These are phyloP conservation scores for Fusarium buharicum DNA, from an alignment of 2,329 filamentous ascomycete species.

Conservation along the genomic window DNA sequence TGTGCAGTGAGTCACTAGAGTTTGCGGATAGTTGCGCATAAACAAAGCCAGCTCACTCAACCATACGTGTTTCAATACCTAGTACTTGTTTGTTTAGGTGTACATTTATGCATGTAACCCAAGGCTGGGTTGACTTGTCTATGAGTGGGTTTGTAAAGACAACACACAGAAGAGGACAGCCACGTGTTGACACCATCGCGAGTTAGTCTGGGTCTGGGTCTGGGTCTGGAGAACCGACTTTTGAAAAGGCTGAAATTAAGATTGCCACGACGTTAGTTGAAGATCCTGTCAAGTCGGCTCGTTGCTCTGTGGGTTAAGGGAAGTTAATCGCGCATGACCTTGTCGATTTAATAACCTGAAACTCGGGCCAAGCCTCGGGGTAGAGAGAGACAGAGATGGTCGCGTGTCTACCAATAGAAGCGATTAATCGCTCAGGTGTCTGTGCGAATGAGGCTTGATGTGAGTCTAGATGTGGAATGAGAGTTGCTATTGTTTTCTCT, in stretches of 20 bases:
- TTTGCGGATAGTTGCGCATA: neutral
- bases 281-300: slow-evolving; percentile 1
- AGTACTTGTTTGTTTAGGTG: too few species aligned
- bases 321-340: slow-evolving; percentile 31
- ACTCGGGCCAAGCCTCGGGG: slow-evolving; percentile 21
- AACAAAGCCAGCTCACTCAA: slow-evolving; percentile 3
- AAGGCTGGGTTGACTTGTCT: too few species aligned
- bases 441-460: neutral
- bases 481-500: neutral
- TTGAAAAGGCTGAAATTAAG: slow-evolving; percentile 27
- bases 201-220: too few species aligned
- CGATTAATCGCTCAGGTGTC: neutral
- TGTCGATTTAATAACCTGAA: slow-evolving; percentile 37
- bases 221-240: slow-evolving; percentile 18
- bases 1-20: neutral
- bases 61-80: slow-evolving; percentile 5
- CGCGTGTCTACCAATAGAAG: slow-evolving; percentile 8
- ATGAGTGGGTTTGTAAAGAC: too few species aligned
- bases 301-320: slow-evolving; percentile 7
- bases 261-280: slow-evolving; percentile 35
- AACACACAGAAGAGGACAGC: slow-evolving; percentile 7
- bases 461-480: neutral
- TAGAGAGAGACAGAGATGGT: slow-evolving; percentile 12
- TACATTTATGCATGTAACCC: too few species aligned
- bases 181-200: slow-evolving; percentile 1